A percentile compares a stretch with the other conserved stretches of the same genome.
Evolutionary conservation across 2,329 filamentous ascomycete genomes (phyloP).

Genomic region (Grosmannia huntii): DNA sequence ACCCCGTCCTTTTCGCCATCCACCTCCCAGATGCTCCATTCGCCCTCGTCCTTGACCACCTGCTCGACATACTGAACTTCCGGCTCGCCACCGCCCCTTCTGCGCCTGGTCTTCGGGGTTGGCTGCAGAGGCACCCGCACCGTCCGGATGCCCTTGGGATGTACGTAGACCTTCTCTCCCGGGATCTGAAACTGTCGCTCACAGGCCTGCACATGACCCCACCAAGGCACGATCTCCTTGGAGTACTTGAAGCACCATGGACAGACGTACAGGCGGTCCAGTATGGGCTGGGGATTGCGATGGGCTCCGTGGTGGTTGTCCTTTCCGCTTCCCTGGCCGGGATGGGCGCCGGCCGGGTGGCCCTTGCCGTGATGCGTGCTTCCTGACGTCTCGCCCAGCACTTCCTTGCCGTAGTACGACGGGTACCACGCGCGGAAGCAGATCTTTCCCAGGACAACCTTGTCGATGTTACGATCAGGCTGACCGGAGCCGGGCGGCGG

Average conservation of each 20-base stretch:
- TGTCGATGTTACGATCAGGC: constrained; percentile 66
- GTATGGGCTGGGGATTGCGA: constrained; percentile 26
- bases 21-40: constrained; percentile 82
- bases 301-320: constrained; percentile 13
- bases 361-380: constrained; percentile 12
- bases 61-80: constrained; percentile 27
- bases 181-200: constrained; percentile 38
- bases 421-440: constrained; percentile 87
- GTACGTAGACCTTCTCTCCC: constrained; percentile 61
- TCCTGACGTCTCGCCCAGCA: constrained; percentile 36
- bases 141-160: constrained; percentile 33
- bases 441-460: constrained; percentile 73
- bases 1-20: constrained; percentile 77
- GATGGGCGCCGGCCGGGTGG: background rate
- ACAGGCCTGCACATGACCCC: constrained; percentile 46
- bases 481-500: constrained; percentile 23
- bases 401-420: constrained; percentile 72
- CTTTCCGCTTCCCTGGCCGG: constrained; percentile 6
- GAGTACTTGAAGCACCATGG: constrained; percentile 92
- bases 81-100: constrained; percentile 20
- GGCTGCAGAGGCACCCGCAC: constrained; percentile 23
- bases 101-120: constrained; percentile 22
- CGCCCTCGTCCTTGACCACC: constrained; percentile 45
- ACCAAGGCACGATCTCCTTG: constrained; percentile 45
- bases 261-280: constrained; percentile 72